These are phyloP conservation scores for Datura wrightii DNA, from an alignment of 257 asterid genomes.

Conservation along the genomic window DNA sequence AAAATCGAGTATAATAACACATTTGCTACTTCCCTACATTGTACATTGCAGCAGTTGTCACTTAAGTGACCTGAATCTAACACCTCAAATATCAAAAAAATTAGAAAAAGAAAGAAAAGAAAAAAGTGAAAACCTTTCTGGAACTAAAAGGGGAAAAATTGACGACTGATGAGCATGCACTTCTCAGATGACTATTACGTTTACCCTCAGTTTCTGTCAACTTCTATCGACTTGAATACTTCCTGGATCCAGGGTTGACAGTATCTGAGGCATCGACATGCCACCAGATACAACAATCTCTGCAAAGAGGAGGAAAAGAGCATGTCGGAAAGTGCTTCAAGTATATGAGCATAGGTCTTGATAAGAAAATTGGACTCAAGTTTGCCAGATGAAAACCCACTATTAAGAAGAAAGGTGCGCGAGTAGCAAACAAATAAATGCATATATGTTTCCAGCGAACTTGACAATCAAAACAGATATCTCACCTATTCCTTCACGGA, in stretches of 20 bases:
- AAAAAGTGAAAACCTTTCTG: neutral
- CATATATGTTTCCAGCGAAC: neutral
- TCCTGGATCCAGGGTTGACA: constrained; percentile 49
- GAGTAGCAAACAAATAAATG: neutral
- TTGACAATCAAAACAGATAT: neutral
- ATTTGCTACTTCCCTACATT: constrained; percentile 32
- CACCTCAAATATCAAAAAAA: constrained; percentile 24
- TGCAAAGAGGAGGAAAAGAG: constrained; percentile 34
- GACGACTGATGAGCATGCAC: neutral
- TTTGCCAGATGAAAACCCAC: neutral
- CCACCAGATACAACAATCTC: constrained; percentile 65
- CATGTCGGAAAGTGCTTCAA: constrained; percentile 20
- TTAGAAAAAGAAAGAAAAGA: neutral
- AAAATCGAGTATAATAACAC: neutral
- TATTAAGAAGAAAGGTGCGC: neutral
- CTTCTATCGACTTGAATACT: constrained; percentile 40
- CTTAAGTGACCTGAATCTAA: constrained; percentile 31
- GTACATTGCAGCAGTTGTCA: constrained; percentile 33
- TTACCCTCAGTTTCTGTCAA: constrained; percentile 37
- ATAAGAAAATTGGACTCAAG: neutral
- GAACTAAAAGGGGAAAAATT: neutral
- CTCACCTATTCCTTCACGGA: constrained; percentile 65
- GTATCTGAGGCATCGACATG: constrained; percentile 60
- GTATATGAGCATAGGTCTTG: neutral
- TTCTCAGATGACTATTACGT: neutral